Conservation (phyloP, 2,329 filamentous ascomycete genomes). For the Alternaria arbusti region DNA sequence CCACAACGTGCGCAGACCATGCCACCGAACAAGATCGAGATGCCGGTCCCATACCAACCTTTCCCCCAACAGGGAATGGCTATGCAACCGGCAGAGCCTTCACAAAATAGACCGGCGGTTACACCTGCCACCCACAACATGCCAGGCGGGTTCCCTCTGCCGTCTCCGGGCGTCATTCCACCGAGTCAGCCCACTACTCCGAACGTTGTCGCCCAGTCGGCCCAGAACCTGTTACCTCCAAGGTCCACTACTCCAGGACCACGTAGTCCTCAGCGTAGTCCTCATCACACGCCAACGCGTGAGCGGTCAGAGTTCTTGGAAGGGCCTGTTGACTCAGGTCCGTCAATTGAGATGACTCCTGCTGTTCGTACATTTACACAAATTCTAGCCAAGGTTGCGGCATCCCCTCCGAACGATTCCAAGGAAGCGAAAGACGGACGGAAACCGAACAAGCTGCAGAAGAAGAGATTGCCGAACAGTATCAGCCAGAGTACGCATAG, state of each 20-base stretch:
- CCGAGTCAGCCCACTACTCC: constrained; percentile 50
- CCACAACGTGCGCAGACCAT: constrained; percentile 29
- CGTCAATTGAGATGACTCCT: constrained; percentile 29
- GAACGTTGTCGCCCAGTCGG: constrained; percentile 21
- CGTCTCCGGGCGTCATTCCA: constrained; percentile 49
- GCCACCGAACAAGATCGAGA: constrained; percentile 32
- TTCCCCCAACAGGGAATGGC: neutral
- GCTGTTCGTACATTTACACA: constrained; percentile 47
- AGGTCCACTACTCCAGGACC: constrained; percentile 15
- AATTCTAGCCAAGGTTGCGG: constrained; percentile 41
- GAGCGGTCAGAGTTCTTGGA: constrained; percentile 45
- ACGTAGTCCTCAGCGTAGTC: constrained; percentile 22
- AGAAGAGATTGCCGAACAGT: constrained; percentile 76
- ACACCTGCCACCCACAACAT: constrained; percentile 35
- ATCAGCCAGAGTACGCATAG: constrained; percentile 88
- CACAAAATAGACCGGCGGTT: constrained; percentile 31
- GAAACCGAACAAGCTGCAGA: constrained; percentile 88
- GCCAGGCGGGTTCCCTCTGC: constrained; percentile 69
- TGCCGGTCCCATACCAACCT: constrained; percentile 25
- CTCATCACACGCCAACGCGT: constrained; percentile 36
- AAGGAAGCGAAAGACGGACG: constrained; percentile 53
- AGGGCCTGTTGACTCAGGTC: constrained; percentile 37
- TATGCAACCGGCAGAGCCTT: constrained; percentile 10
- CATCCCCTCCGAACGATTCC: constrained; percentile 67
- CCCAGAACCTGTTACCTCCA: constrained; percentile 29